Evolutionary conservation across 495 filamentous ascomycete species (phyloP), one percentile per base, ranked within the genome.

Genomic region (Pseudevernia furfuracea): DNA sequence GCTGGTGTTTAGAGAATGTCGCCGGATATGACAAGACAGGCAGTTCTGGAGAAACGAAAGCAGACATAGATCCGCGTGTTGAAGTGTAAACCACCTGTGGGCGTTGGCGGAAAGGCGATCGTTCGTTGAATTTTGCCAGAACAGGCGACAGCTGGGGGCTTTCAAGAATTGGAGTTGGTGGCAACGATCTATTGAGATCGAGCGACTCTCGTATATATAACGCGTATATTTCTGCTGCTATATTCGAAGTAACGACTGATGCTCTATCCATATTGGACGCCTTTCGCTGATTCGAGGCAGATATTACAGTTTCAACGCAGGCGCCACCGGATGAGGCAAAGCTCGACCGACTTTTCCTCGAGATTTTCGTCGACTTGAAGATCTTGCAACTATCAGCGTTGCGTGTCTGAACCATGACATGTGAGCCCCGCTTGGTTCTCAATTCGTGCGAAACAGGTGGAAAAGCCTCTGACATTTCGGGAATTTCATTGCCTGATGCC

Each of bases 151-250:
- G 6, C 34, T 62, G 60, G 4, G 65, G 65, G 60, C 53, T 66
- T 21, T 66, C 65, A 0, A 60, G 63, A 0, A 66, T 66, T 23
- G 59, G 65, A 37, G 49, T 63, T 17, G 65, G 65, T n/a, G 65
- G 60, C 34, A 66, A 59, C 6, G 65, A 61, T 8, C 60, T 28
- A 19, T 66, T 21, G 17, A 58, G 34, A 38, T 62, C 53, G 23
- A 66, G 30, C 12, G 49, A 11, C 41, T n/a, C 52, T 21, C 37
- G 64, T 15, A 32, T 21, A 10, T 30, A 32, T 32, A 32, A 53
- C 14, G 49, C 17, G 14, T 30, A 32, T 15, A 19, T 32, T 30
- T 32, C 49, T 32, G 28, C 25, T 21, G 21, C 15, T 6, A 19
- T 1, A 8, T 53, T 53, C 4, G 43, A 39, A 23, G 3, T 38